Evolutionary conservation across 2,329 filamentous ascomycete species (phyloP), one percentile per base, ranked within the genome.

Genomic region (Phialophora tarda): DNA sequence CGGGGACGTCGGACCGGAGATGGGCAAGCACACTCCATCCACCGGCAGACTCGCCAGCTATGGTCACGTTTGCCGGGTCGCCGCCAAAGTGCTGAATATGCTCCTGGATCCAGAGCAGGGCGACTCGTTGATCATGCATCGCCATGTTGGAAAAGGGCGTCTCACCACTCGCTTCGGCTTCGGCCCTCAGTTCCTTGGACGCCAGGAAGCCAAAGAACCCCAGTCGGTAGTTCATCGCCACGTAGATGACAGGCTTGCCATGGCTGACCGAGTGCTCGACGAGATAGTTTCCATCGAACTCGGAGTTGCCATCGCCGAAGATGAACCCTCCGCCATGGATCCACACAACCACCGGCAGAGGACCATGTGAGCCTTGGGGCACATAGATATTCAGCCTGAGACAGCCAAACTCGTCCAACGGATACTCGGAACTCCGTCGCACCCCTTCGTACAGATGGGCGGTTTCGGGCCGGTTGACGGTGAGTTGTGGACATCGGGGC

Each of bases 11-110:
- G 12, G 65, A 67, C 38, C 61, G 23, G 10, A 69, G 62, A 17
- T 64, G 61, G 59, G 55, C 62, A 38, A 67, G 85, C 14, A 67
- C 61, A n/a, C 64, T 64, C 30, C 62, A 85, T 2, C 78, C 82
- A 30, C 83, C 83, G 5, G 81, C 82, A 58, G 79, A 82, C 69
- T 84, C 79, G 17, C 83, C 83, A 17, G 78, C 73, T 10, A 78
- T 66, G 50, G 75, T 77, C 50, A 81, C 75, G 60, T 78, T 77
- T 0, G 74, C 71, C 6, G 77, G 74, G 57, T 81, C 79, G 10
- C 79, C 79, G 7, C 78, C 78, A 66, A 81, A 81, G 32, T 75
- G 74, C 4, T 63, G 69, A 38, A 81, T 81, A 64, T 81, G 76
- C 30, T 75, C 74, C 14, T 75, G 74, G 11, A 80, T 75, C 79